Percentiles rank a stretch among this genome's conserved stretches.
These are phyloP conservation scores for Dryadomyces quercivorus DNA, from an alignment of 2,329 filamentous ascomycete genomes.

Conservation along the genomic window DNA sequence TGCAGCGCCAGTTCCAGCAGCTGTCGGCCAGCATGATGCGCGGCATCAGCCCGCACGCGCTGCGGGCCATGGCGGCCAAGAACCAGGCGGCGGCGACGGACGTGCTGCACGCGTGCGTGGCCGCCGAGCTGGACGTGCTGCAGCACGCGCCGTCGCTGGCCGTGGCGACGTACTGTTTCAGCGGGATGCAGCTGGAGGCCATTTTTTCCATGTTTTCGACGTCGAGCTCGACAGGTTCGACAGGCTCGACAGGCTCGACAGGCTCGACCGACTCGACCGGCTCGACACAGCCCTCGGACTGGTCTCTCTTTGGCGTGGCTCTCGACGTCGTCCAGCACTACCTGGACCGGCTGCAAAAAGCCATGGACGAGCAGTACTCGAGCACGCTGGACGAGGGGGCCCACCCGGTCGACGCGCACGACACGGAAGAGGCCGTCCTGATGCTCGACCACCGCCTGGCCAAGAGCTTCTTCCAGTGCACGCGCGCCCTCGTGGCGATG, in stretches of 20 bases:
- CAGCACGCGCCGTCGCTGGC: constrained; percentile 31
- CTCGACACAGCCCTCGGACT: constrained; percentile 26
- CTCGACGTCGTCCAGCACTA: constrained; percentile 36
- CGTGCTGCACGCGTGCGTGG: constrained; percentile 34
- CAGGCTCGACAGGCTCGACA: no score
- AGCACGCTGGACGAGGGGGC: constrained; percentile 16
- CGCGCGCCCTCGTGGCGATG: constrained; percentile 4
- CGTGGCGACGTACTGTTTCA: constrained; percentile 36
- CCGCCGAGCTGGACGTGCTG: constrained; percentile 39
- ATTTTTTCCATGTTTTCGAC: constrained; percentile 37
- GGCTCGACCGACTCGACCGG: no score
- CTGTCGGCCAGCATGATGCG: constrained; percentile 33
- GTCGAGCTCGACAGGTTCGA: constrained; percentile 27
- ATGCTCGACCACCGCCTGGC: constrained; percentile 37
- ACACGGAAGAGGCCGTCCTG: constrained; percentile 35
- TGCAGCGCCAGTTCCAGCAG: constrained; percentile 40
- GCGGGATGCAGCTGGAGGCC: constrained; percentile 36
- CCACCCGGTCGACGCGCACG: constrained; percentile 15
- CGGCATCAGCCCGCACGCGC: constrained; percentile 29
- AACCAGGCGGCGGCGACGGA: constrained; percentile 44
- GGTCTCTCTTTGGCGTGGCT: constrained; percentile 31
- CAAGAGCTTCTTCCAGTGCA: constrained; percentile 33
- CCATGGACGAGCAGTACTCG: constrained; percentile 26
- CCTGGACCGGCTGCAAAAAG: constrained; percentile 28
- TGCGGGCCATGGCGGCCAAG: constrained; percentile 35